Evolutionary conservation across 352 stramenopile species (phyloP).

Genomic region (Phytophthora tubulina): DNA sequence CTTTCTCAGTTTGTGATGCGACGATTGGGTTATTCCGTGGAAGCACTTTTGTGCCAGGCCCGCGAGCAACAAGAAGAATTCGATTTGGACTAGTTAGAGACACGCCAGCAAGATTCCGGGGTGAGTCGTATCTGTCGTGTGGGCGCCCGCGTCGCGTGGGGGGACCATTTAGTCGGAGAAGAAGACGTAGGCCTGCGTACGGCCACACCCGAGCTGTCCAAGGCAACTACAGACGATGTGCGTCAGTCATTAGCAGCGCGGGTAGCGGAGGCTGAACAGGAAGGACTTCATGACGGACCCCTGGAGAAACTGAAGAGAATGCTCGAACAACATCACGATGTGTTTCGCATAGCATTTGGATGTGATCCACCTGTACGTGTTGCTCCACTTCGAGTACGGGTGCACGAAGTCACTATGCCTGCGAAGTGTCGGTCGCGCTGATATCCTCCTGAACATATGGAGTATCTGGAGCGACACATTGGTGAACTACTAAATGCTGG

Average conservation of each 20-base stretch:
- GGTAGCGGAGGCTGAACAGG: neutral
- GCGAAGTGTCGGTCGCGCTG: neutral
- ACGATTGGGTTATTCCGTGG: too few species aligned
- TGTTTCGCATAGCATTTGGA: constrained; percentile 7
- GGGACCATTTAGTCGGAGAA: neutral
- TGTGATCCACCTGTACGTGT: neutral
- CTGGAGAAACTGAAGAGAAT: too few species aligned
- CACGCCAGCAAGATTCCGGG: neutral
- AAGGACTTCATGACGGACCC: neutral
- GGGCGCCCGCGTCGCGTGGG: neutral
- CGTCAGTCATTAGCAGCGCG: neutral
- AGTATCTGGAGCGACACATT: constrained; percentile 10
- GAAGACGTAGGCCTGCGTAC: neutral
- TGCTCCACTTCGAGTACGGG: neutral
- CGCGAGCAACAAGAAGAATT: neutral
- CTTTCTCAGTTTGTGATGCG: too few species aligned
- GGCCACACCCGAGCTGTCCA: neutral
- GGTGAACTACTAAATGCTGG: neutral
- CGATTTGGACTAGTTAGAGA: too few species aligned
- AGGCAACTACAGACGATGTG: neutral
- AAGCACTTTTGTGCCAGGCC: too few species aligned
- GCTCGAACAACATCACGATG: neutral
- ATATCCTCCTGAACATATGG: constrained; percentile 10
- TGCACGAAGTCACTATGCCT: neutral
- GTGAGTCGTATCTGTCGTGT: neutral